Evolutionary conservation across 148 eudicot genomes (phyloP).

Genomic region (Rhododendron henanense): DNA sequence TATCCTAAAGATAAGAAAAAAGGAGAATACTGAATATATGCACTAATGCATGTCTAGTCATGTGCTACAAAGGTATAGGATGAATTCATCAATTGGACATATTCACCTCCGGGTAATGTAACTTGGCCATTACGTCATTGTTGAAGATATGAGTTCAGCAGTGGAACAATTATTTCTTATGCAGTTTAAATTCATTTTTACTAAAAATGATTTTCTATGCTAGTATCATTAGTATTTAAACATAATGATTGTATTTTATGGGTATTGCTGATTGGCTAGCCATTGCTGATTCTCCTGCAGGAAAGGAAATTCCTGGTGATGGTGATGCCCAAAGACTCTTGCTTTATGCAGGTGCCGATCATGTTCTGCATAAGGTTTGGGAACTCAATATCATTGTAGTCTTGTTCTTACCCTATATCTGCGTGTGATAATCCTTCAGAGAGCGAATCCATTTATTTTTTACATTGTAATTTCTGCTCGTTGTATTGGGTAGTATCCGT

Average conservation of each 20-base stretch:
- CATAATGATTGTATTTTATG: neutral
- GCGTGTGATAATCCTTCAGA: neutral
- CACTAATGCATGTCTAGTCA: neutral
- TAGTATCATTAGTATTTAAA: neutral
- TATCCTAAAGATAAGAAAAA: neutral
- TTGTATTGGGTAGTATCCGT: neutral
- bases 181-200: neutral
- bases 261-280: neutral
- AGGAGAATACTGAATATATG: neutral
- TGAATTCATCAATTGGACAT: neutral
- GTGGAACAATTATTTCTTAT: neutral
- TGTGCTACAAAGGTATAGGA: neutral
- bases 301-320: conserved; percentile 72
- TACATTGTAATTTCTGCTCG: neutral
- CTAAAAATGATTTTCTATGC: neutral
- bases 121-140: neutral
- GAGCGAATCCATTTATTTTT: neutral
- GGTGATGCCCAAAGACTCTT: conserved; percentile 47
- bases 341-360: conserved; percentile 59
- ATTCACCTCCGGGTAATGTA: neutral
- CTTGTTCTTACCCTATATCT: neutral
- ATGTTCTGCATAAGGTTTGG: conserved; percentile 69
- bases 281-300: conserved; percentile 31
- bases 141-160: neutral
- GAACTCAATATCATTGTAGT: neutral